phyloP scores from a whole-genome alignment of 1,139 yeast genomes.

The Blastobotrys serpentis region DNA sequence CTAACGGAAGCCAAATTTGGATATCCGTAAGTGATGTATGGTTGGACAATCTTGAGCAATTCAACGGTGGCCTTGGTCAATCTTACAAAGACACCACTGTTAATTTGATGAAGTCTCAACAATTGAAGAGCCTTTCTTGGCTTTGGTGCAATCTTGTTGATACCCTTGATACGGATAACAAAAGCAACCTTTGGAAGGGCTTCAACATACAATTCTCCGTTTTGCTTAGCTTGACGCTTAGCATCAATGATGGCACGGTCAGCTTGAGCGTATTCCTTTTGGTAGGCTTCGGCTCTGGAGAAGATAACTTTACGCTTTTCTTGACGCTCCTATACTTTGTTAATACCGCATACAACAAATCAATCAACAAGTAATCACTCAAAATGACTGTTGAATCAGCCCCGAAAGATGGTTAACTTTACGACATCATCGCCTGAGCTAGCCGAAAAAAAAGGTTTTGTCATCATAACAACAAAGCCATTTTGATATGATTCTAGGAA shows the following conservation, averaged over 20 bases:
- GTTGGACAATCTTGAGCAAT: conserved; percentile 96
- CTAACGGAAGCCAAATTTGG: conserved; percentile 95
- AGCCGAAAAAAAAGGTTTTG: conserved; percentile 31
- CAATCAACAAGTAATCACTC: not conserved
- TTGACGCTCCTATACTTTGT: conserved; percentile 30
- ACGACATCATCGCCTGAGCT: conserved; percentile 75
- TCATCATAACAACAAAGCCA: conserved; percentile 18
- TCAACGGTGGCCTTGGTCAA: conserved; percentile 98
- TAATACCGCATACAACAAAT: conserved; percentile 13
- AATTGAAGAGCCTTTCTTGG: conserved; percentile 99
- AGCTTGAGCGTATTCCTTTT: conserved; percentile 92
- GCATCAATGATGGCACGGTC: conserved; percentile 91
- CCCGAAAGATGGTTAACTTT: conserved; percentile 99
- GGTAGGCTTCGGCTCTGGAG: conserved; percentile 98
- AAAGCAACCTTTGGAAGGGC: conserved; percentile 96
- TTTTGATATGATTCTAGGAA: too few relatives aligned
- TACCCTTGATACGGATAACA: conserved; percentile 99
- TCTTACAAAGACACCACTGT: conserved; percentile 97
- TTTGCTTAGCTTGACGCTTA: conserved; percentile 95
- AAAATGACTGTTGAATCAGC: conserved; percentile 52
- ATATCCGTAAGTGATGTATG: conserved; percentile 99
- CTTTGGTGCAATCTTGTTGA: conserved; percentile 99
- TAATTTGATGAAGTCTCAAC: conserved; percentile 95
- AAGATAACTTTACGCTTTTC: conserved; percentile 89
- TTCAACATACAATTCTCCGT: conserved; percentile 86